Base-by-base conservation (phyloP, 1,284 basidiomycete genomes). In the Leccinum subrobustum region DNA sequence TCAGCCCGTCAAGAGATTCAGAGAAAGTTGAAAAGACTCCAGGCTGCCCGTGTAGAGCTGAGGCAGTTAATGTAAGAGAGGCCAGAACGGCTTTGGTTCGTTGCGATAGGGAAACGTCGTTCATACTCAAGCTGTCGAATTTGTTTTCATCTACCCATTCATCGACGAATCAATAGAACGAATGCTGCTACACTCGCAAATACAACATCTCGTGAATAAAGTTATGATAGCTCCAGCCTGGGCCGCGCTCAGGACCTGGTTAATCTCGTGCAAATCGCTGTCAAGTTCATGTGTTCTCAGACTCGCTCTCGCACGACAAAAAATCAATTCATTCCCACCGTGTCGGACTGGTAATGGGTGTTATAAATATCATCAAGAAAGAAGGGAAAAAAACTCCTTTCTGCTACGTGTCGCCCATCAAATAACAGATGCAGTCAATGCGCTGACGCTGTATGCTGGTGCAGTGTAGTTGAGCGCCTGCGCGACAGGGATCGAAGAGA, bases 371-470 rank as follows among this genome's bases (percentile, higher is more conserved):
- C 12, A 14, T 20, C 12, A 42, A 42, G n/a, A 47, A 47, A 35
- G 14, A 12, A 47, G 29, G 9, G 9, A 31, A 29, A 44, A 44
- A 20, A 20, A 6, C 11, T 7, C 6, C 20, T 7, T 3, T 47
- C 6, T 23, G 11, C 44, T 23, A 23, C 6, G 4, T 44, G n/a
- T 1, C 6, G 20, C 11, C 7, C 12, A 23, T 47, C 44, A 47
- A 12, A 47, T 47, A n/a, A 27, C 5, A 50, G 23, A 16, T n/a
- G 4, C 16, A 50, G 61, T 68, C 60, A 88, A 72, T 29, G 86
- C 81, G 61, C 76, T 84, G 55, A 88, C 78, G 67, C 85, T 88
- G 66, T 83, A 81, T 0, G 77, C 81, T 18, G 84, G 82, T 4
- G 83, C 84, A 16, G 76, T 81, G 68, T 81, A 88, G 39, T 78